phyloP scores from a whole-genome alignment of 139 green algal genomes.

The Micractinium conductrix region DNA sequence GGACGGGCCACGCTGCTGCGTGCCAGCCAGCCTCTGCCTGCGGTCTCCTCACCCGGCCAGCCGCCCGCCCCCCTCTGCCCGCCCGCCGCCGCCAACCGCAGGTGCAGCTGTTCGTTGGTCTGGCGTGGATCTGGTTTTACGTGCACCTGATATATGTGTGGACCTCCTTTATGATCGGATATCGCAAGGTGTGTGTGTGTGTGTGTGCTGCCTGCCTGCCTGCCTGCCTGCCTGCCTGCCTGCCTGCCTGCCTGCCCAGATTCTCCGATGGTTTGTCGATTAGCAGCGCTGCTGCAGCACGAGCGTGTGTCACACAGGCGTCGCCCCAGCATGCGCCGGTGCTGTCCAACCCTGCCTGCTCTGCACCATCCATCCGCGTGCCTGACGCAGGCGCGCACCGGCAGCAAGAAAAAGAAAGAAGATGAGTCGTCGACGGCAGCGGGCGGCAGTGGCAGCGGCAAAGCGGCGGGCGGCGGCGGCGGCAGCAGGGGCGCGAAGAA shows the following conservation, averaged over 20 bases:
- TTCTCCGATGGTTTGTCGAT: too few relatives aligned
- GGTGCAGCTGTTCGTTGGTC: not conserved
- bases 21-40: not conserved
- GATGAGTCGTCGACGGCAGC: not conserved
- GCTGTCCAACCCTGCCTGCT: too few relatives aligned
- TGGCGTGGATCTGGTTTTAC: conserved; percentile 9
- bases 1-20: not conserved
- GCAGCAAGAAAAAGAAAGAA: not conserved
- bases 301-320: too few relatives aligned
- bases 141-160: not conserved
- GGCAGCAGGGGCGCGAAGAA: too few relatives aligned
- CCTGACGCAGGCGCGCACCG: too few relatives aligned
- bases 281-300: too few relatives aligned
- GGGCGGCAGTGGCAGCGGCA: not conserved
- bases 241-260: too few relatives aligned
- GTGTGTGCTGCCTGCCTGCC: not conserved
- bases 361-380: too few relatives aligned
- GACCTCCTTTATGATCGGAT: not conserved
- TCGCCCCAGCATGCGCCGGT: too few relatives aligned
- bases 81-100: not conserved
- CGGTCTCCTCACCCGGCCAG: not conserved
- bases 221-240: too few relatives aligned
- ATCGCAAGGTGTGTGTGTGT: not conserved
- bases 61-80: not conserved
- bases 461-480: not conserved